Percentiles rank a stretch among this genome's conserved stretches.
Evolutionary conservation across 768 basidiomycete genomes (phyloP).

Genomic region (Stropharia rugosoannulata): DNA sequence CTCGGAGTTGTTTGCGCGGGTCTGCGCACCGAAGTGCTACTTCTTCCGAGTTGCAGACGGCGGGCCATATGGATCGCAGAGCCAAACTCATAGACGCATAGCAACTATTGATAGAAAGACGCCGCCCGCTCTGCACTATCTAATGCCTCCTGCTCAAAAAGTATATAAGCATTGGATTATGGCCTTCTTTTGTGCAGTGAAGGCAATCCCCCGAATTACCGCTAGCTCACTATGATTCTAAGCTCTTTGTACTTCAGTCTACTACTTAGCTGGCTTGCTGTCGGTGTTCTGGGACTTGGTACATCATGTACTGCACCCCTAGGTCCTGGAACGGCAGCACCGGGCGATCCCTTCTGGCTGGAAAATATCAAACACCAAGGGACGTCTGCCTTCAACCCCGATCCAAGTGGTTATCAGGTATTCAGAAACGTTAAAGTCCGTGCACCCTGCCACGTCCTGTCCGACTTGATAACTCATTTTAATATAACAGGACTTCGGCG

Average conservation of each 20-base stretch:
- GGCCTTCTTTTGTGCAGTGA: neutral
- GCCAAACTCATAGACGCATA: neutral
- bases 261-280: slow-evolving; percentile 2
- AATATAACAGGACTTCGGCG: slow-evolving; percentile 34
- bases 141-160: neutral
- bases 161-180: neutral
- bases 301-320: slow-evolving; percentile 13
- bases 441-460: slow-evolving; percentile 34
- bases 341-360: slow-evolving; percentile 66
- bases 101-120: slow-evolving; percentile 2
- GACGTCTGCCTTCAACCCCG: slow-evolving; percentile 63
- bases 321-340: slow-evolving; percentile 12
- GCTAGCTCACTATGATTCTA: neutral
- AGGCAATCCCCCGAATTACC: neutral
- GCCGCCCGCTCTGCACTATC: neutral
- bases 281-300: slow-evolving; percentile 8
- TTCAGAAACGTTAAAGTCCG: slow-evolving; percentile 72
- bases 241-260: slow-evolving; percentile 5
- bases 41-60: neutral
- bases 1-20: neutral
- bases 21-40: neutral
- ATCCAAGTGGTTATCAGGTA: slow-evolving; percentile 63
- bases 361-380: slow-evolving; percentile 73
- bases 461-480: neutral
- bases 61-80: neutral